Evolutionary conservation across 1,139 yeast genomes (phyloP), one percentile per base, ranked within the genome.

Genomic region (Scheffersomyces parashehatae): DNA sequence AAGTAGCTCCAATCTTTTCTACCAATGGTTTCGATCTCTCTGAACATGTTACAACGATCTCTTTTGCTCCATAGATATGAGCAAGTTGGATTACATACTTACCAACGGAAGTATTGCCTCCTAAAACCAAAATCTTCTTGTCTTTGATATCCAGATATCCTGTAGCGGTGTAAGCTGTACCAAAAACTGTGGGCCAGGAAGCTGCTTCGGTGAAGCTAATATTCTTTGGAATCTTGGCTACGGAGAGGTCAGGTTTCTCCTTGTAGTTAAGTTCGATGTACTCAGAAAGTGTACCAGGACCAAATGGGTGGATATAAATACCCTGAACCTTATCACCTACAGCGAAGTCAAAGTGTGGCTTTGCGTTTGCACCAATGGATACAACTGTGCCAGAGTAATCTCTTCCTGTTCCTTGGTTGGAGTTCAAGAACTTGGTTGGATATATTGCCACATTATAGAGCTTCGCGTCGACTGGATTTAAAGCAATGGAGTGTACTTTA

Each of bases 61-160:
- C 73, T 34, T 60, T 60, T 3, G 79, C 75, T 3, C 73, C 65
- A 48, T 70, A 76, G 13, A 68, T 58, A 50, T 78, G 82, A 16
- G 83, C 75, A 16, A 86, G 55, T 57, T 84, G 89, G 28, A 82
- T 69, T 3, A 77, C 74, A 64, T 70, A 76, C 47, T 81, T 62
- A 2, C 93, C 95, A 5, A 85, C 86, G n/a, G 84, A 70, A 1
- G 95, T 80, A 4, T 88, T 81, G 11, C 86, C 93, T 36, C 96
- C 96, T 46, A 85, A 70, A 34, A 88, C 70, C 39, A 87, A 66
- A 1, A 86, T 75, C 47, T 66, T 66, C 3, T 54, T 58, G 34
- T 56, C 59, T 39, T 58, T 58, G 40, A 67, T 61, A 60, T 48
- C 56, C 7, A 58, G 42, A 44, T 51, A 65, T 42, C 62, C 62